phyloP scores from a whole-genome alignment of 2,329 filamentous ascomycete genomes.

The Cordyceps javanica region DNA sequence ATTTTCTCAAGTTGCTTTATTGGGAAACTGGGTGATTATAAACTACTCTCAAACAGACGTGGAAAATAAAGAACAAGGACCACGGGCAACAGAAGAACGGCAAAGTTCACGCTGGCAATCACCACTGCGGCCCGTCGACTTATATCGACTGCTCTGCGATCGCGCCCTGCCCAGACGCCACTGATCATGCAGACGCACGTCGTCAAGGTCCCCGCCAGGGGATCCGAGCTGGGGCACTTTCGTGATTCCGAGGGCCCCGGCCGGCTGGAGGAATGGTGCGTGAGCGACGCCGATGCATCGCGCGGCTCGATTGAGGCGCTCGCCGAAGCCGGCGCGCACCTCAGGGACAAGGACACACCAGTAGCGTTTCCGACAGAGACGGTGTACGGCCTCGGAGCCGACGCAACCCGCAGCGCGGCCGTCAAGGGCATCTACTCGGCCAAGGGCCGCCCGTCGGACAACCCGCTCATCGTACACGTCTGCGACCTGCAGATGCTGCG shows the following conservation, averaged over 20 bases:
- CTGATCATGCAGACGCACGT: slow-evolving; percentile 36
- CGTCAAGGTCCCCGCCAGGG: slow-evolving; percentile 27
- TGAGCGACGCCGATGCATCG: slow-evolving; percentile 22
- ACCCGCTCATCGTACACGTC: slow-evolving; percentile 91
- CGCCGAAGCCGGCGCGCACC: slow-evolving; percentile 56
- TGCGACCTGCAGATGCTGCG: slow-evolving; percentile 73
- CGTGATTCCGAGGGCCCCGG: slow-evolving; percentile 21
- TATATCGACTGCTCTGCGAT: slow-evolving; percentile 13
- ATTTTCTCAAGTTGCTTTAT: neutral
- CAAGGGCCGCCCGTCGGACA: slow-evolving; percentile 87
- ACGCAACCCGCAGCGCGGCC: slow-evolving; percentile 77
- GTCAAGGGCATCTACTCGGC: slow-evolving; percentile 89
- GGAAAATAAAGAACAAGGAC: no score
- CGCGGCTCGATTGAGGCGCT: slow-evolving; percentile 38
- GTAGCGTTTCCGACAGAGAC: slow-evolving; percentile 97
- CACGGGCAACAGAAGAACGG: neutral
- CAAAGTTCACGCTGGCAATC: slow-evolving; percentile 7
- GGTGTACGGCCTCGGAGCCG: slow-evolving; percentile 93
- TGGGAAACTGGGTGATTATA: neutral
- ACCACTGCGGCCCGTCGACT: slow-evolving; percentile 1
- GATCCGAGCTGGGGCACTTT: slow-evolving; percentile 29
- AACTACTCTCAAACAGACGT: neutral
- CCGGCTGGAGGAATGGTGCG: slow-evolving; percentile 38
- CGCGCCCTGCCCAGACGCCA: neutral
- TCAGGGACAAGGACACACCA: slow-evolving; percentile 62